Base-by-base conservation (phyloP, 1,284 basidiomycete species). In the Ganoderma resinaceum region DNA sequence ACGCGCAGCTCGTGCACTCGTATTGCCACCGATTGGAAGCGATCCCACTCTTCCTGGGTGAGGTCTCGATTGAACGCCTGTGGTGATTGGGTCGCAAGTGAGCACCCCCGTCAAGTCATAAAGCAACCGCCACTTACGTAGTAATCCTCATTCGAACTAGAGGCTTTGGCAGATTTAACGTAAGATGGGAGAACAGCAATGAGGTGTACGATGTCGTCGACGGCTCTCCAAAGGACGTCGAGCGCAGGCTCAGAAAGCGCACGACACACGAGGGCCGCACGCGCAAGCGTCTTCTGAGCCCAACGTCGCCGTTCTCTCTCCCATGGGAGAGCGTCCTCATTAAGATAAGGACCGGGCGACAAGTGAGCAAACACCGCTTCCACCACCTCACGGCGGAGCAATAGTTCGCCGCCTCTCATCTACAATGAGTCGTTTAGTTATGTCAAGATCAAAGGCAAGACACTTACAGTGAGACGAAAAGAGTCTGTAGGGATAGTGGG, bases 141-240 rank as follows among this genome's bases (percentile, higher is more conserved):
- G 40, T 43, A 42, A 26, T 42, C 58, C 42, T 60, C 58, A 14
- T 38, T 37, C 12, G 58, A 23, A 29, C 20, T 26, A 0, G 58
- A 60, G 35, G n/a, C 20, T 29, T 60, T 60, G 1, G 58, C 23
- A 7, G 55, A 57, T 55, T n/a, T 64, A 18, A 18, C 14, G 35
- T 66, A 43, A 12, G 63, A 70, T 12, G 66, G 26, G 0, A 46
- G 18, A 35, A 67, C 38, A 0, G 46, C 23, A 14, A 70, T 61
- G 14, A 70, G 49, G 52, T 67, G 38, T 4, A 26, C 12, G 31
- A 70, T 55, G 42, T 53, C 55, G 63, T 70, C 68, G 35, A 66
- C 23, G 9, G 53, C 53, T 26, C 66, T 59, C 68, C 68, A 70
- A 16, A 70, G 58, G 37, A 62, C 59, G n/a, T 62, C 60, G 29